A percentile compares a stretch with the other conserved stretches of the same genome.
Conservation (phyloP, 192 early-diverging fungal species). For the Phycomyces nitens region DNA sequence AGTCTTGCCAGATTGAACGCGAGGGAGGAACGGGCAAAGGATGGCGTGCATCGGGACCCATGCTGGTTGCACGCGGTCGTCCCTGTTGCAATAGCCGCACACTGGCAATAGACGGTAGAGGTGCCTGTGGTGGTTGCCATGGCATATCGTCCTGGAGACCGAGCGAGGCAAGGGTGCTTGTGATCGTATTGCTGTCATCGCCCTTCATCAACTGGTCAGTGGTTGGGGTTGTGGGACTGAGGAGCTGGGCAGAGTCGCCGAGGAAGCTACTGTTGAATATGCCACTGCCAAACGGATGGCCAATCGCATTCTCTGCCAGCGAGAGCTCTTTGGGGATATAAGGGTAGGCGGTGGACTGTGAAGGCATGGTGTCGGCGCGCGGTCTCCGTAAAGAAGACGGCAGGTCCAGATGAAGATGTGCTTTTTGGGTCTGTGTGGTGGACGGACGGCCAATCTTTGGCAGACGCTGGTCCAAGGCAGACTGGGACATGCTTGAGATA, state of each 20-base stretch:
- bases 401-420: not conserved
- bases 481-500: too few relatives aligned
- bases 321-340: constrained; percentile 10
- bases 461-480: too few relatives aligned
- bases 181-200: constrained; percentile 28
- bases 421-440: too few relatives aligned
- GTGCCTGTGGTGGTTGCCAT: not conserved
- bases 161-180: constrained; percentile 31
- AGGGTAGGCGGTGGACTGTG: constrained; percentile 19
- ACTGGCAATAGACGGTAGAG: constrained; percentile 6
- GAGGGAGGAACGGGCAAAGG: not conserved
- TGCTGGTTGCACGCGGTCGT: constrained; percentile 14
- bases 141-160: constrained; percentile 22
- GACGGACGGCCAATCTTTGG: too few relatives aligned
- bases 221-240: constrained; percentile 26
- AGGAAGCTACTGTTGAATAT: constrained; percentile 14
- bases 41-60: not conserved
- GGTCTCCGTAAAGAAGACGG: constrained; percentile 8
- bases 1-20: not conserved
- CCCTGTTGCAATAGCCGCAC: constrained; percentile 10
- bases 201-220: constrained; percentile 23
- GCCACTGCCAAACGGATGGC: constrained; percentile 7
- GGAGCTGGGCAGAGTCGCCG: not conserved
- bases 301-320: not conserved
- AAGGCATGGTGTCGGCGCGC: constrained; percentile 30